Evolutionary conservation across 495 filamentous ascomycete species (phyloP).

Genomic region (Penicillium steckii): DNA sequence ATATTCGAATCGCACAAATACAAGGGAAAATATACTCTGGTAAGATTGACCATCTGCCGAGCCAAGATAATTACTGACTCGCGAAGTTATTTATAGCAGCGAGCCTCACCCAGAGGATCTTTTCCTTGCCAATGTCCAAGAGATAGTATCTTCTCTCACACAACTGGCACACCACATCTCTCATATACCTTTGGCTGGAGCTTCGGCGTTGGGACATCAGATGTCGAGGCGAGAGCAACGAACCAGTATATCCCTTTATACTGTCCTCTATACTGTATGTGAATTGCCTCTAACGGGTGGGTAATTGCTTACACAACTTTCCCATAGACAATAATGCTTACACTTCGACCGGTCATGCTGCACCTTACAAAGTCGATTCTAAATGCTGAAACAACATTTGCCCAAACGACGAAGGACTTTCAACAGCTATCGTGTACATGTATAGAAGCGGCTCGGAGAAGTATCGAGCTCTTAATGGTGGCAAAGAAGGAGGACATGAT

Average conservation of each 20-base stretch:
- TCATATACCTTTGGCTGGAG: background rate
- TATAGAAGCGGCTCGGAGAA: conserved; percentile 7
- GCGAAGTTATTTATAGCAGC: conserved; percentile 3
- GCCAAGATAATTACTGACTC: background rate
- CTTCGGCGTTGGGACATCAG: background rate
- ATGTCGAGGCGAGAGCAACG: background rate
- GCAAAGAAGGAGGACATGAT: conserved; percentile 7
- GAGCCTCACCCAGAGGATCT: background rate
- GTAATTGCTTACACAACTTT: background rate
- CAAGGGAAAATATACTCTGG: background rate
- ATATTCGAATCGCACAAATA: conserved; percentile 7
- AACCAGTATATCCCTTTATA: conserved; percentile 3
- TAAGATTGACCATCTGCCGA: background rate
- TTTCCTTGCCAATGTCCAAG: conserved; percentile 1
- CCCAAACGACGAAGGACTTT: background rate
- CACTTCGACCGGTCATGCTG: conserved; percentile 1
- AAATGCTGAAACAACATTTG: conserved; percentile 1
- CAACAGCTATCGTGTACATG: conserved; percentile 4
- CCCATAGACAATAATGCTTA: conserved; percentile 6
- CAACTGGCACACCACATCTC: background rate
- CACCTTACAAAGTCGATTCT: conserved; percentile 5
- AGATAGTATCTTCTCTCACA: conserved; percentile 4
- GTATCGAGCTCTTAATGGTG: conserved; percentile 1
- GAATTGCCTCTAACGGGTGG: too few species aligned
- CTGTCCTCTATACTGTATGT: conserved; percentile 7